These are phyloP conservation scores for Kalanchoe fedtschenkoi DNA, from an alignment of 164 flowering plant species.

Conservation along the genomic window DNA sequence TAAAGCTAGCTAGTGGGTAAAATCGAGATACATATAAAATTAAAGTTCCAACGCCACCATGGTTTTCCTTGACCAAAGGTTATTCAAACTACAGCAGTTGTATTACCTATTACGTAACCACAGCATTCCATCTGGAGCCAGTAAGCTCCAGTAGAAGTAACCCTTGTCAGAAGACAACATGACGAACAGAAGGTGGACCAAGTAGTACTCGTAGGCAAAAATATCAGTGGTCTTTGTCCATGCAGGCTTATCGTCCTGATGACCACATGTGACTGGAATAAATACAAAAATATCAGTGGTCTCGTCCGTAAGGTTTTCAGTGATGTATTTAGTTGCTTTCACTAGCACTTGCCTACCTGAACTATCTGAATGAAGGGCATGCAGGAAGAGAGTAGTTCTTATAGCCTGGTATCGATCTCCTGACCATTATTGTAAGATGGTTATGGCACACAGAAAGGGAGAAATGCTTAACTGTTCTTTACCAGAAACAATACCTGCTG, in stretches of 20 bases:
- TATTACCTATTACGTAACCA: neutral
- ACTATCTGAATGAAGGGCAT: neutral
- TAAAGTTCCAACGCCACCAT: neutral
- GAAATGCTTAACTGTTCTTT: neutral
- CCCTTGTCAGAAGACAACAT: constrained; percentile 1
- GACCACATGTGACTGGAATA: too few species aligned
- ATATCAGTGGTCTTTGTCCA: neutral
- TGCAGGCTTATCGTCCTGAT: too few species aligned
- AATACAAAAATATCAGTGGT: too few species aligned
- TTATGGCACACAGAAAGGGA: neutral
- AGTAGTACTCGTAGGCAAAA: neutral
- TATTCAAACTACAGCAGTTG: neutral
- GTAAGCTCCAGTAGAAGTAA: neutral
- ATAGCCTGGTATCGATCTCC: neutral
- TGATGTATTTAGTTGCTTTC: too few species aligned
- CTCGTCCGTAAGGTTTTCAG: too few species aligned
- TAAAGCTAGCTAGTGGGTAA: neutral
- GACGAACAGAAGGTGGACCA: neutral
- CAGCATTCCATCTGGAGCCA: too few species aligned
- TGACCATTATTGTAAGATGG: neutral
- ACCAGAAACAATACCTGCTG: constrained; percentile 59
- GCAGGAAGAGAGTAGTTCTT: neutral
- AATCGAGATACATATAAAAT: neutral
- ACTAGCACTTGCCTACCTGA: too few species aligned
- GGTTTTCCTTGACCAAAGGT: neutral